phyloP scores from a whole-genome alignment of 495 filamentous ascomycete genomes.

The Penicillium steckii region DNA sequence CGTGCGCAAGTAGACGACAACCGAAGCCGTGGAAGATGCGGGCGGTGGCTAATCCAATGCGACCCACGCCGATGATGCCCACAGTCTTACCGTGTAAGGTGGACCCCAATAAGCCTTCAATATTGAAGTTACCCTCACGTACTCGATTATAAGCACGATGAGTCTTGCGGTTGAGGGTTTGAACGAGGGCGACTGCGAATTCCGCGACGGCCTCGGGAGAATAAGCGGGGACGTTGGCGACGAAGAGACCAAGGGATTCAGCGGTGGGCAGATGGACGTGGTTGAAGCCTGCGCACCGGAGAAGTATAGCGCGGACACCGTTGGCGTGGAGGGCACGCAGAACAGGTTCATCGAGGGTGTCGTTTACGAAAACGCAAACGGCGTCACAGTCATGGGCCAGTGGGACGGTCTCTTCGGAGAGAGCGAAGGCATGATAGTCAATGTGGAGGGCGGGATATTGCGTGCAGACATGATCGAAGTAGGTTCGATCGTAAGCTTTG shows the following conservation, averaged over 20 bases:
- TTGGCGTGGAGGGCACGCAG: slow-evolving; percentile 44
- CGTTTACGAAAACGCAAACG: slow-evolving; percentile 73
- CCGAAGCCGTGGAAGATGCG: slow-evolving; percentile 60
- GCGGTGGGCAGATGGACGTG: slow-evolving; percentile 61
- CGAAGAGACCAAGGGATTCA: slow-evolving; percentile 56
- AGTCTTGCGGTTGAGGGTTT: slow-evolving; percentile 68
- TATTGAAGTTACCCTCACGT: slow-evolving; percentile 68
- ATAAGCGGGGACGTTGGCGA: slow-evolving; percentile 67
- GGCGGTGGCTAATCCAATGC: slow-evolving; percentile 37
- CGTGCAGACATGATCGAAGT: slow-evolving; percentile 35
- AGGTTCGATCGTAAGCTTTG: slow-evolving; percentile 59
- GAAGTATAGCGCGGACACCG: slow-evolving; percentile 56
- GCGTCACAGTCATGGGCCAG: slow-evolving; percentile 55
- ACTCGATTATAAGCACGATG: slow-evolving; percentile 72
- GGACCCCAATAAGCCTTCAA: slow-evolving; percentile 61
- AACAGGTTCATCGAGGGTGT: slow-evolving; percentile 51
- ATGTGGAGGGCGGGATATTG: slow-evolving; percentile 35
- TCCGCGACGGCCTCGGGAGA: slow-evolving; percentile 72
- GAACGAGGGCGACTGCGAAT: slow-evolving; percentile 65
- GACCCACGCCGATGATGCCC: slow-evolving; percentile 34
- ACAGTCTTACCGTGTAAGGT: slow-evolving; percentile 62
- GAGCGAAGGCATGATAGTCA: slow-evolving; percentile 55
- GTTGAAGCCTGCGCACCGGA: slow-evolving; percentile 72
- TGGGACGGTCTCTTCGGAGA: slow-evolving; percentile 53
- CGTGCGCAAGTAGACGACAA: slow-evolving; percentile 58